Base-by-base conservation (phyloP, 345 rosid genomes). In the Microthlaspi erraticum region DNA sequence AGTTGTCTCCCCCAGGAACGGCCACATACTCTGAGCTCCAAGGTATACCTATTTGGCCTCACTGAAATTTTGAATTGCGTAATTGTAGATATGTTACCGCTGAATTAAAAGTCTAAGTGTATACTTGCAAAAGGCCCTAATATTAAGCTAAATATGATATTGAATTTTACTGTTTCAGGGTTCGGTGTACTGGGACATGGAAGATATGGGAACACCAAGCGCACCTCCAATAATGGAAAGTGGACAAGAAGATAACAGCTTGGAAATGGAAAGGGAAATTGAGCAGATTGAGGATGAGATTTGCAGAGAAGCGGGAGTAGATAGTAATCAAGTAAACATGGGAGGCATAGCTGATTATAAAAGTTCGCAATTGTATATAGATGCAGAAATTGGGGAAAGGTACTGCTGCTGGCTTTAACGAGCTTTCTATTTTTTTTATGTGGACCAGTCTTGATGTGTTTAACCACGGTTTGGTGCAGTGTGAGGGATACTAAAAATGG, bases 181-280 rank as follows among this genome's bases (percentile, higher is more conserved):
- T 46, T 41, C 72, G 60, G 66, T 70, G 53, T 75, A 76, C 66
- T 74, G 77, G 42, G 83, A 67, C 45, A 37, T 51, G 5, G 85
- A 66, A 56, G 89, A 84, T 73, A 57, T 88, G 39, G 89, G 99
- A 33, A 94, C 97, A 29, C 96, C 97, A 41, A 94, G 97, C 64
- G 99, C 99, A 41, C 97, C 96, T 53, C 97, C 96, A 50, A 85
- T 91, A 19, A 53, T 81, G 81, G 93, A 82, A 67, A 81, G 13
- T 49, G 86, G 77, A 56, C 64, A 78, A 42, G 88, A 87, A 41
- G 71, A 20, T 19, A 75, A 16, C 44, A 68, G 57, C 58, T 68
- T 77, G 72, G 78, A 51, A 14, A 67, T 77, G 50, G 91, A 84
- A 60, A 57, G 60, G 6, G 84, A 84, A 38, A 17, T 18, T 39